Conservation (phyloP, 495 filamentous ascomycete genomes). For the Talaromyces proteolyticus region DNA sequence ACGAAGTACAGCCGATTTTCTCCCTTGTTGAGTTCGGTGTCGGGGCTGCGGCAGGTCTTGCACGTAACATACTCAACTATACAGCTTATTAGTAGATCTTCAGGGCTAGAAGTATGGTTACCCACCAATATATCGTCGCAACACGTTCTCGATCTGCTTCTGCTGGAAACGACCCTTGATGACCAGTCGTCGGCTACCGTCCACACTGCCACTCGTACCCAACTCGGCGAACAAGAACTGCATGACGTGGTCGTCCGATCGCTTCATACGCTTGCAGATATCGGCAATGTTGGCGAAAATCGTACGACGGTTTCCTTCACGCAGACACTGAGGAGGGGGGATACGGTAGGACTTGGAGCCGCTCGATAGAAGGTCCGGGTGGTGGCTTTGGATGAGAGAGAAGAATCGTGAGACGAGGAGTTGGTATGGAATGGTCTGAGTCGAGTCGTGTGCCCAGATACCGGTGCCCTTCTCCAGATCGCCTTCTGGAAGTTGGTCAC, state of each 20-base stretch:
- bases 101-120: constrained; percentile 7
- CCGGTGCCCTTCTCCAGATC: constrained; percentile 89
- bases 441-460: constrained; percentile 82
- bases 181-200: constrained; percentile 86
- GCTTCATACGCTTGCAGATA: constrained; percentile 93
- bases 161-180: constrained; percentile 99
- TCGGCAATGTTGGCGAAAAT: constrained; percentile 97
- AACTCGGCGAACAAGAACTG: constrained; percentile 96
- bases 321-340: constrained; percentile 95
- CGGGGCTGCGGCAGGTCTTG: constrained; percentile 91
- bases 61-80: constrained; percentile 96
- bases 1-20: constrained; percentile 92
- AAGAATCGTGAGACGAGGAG: constrained; percentile 87
- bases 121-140: constrained; percentile 90
- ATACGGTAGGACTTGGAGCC: constrained; percentile 97
- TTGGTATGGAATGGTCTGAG: constrained; percentile 72
- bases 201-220: constrained; percentile 90
- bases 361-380: constrained; percentile 85
- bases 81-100: constrained; percentile 8
- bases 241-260: constrained; percentile 93
- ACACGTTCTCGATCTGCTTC: constrained; percentile 94
- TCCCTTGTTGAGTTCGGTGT: constrained; percentile 96
- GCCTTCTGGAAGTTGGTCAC: constrained; percentile 51
- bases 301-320: constrained; percentile 99
- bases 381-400: constrained; percentile 81